Evolutionary conservation across 2,329 filamentous ascomycete species (phyloP), one percentile per base, ranked within the genome.

Genomic region (Trichoderma harzianum): DNA sequence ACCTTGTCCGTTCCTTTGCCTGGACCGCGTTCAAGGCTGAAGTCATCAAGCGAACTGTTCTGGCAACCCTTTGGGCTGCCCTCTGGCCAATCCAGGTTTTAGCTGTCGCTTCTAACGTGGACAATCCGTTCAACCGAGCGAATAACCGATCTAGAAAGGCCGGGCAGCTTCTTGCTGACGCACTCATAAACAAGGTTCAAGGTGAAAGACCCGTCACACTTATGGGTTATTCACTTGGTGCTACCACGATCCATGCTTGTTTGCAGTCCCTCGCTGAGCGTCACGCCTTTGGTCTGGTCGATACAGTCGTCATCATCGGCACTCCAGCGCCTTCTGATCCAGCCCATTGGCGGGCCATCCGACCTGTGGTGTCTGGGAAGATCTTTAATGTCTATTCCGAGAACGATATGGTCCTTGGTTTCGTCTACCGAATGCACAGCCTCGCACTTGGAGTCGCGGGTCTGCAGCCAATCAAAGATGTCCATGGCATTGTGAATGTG

Each of bases 321-420:
- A 87, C 93, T 0, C 93, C 95, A 0, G 89, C 92, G 0, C 93
- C 95, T 0, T 93, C 91, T 0, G 88, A 91, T 58, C 82, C 88
- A 0, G 86, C 86, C 1, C 89, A 94, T 75, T 98, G 95, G 95
- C 87, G 91, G 58, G 85, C 89, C 47, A 89, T 97, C 75, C 89
- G 93, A 34, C 89, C 88, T 58, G 93, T 95, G 0, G 94, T 97
- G 0, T 89, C 91, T 2, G 94, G 95, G 3, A 88, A 92, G 71
- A 86, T 97, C 8, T 92, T 97, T 76, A 98, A 98, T 76, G 93
- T 95, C 10, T 97, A 92, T 81, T 95, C 93, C 2, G 90, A 91
- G 67, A 95, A 96, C 73, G 95, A 98, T 80, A 93, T 93, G 77
- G 90, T 98, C 36, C 89, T 98, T 1, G 94, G 90, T 1, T 95